Percentiles rank a stretch among this genome's conserved stretches.
These are phyloP conservation scores for Stephanodiscus minutulus DNA, from an alignment of 108 stramenopile genomes.

Conservation along the genomic window DNA sequence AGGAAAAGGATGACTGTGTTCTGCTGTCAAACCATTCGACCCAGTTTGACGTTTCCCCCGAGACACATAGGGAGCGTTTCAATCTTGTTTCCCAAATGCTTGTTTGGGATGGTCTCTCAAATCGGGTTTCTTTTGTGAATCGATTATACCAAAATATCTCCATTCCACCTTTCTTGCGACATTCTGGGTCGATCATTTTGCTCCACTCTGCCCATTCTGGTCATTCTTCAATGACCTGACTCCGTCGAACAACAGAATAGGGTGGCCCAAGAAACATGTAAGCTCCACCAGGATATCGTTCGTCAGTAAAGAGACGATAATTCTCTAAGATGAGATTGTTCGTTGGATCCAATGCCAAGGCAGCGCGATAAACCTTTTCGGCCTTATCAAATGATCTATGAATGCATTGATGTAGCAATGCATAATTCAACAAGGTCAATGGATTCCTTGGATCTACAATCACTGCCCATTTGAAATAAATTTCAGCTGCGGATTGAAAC, in stretches of 20 bases:
- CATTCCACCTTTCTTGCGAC: slow-evolving; percentile 32
- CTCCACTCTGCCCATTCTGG: slow-evolving; percentile 57
- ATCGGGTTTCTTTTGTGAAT: slow-evolving; percentile 38
- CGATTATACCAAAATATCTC: slow-evolving; percentile 51
- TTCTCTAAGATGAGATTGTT: slow-evolving; percentile 53
- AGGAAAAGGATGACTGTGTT: slow-evolving; percentile 24
- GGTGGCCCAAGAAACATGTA: slow-evolving; percentile 41
- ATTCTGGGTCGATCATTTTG: slow-evolving; percentile 37
- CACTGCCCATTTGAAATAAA: slow-evolving; percentile 62
- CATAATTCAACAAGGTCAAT: slow-evolving; percentile 53
- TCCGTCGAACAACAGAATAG: slow-evolving; percentile 37
- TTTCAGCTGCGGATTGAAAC: slow-evolving; percentile 44
- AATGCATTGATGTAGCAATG: slow-evolving; percentile 62
- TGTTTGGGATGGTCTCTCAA: not conserved
- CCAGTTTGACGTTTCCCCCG: slow-evolving; percentile 25
- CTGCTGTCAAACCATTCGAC: slow-evolving; percentile 34
- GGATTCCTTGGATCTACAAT: slow-evolving; percentile 56
- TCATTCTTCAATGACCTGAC: slow-evolving; percentile 36
- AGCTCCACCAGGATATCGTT: slow-evolving; percentile 57
- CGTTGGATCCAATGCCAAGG: slow-evolving; percentile 47
- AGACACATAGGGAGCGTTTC: slow-evolving; percentile 22
- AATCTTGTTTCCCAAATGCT: slow-evolving; percentile 37
- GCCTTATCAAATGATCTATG: slow-evolving; percentile 49
- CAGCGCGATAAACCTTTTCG: slow-evolving; percentile 60
- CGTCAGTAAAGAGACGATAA: slow-evolving; percentile 42